phyloP scores from a whole-genome alignment of 129 eudicot genomes.

The Chrysanthemum lavandulifolium region DNA sequence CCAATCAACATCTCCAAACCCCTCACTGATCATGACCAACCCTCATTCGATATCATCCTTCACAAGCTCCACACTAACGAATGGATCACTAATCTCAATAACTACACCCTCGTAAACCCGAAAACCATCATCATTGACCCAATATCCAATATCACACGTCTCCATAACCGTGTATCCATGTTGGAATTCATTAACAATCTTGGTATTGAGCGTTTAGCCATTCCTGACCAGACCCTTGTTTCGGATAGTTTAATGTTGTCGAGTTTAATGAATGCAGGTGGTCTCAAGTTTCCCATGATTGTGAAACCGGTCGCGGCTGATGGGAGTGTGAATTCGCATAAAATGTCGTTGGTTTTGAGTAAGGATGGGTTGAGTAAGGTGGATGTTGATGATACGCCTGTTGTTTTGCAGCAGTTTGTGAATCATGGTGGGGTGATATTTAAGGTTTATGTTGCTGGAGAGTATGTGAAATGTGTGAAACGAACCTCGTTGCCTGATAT shows the following conservation, averaged over 20 bases:
- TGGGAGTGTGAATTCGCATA: not conserved
- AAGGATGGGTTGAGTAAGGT: not conserved
- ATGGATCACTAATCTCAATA: constrained; percentile 13
- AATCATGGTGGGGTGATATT: constrained; percentile 6
- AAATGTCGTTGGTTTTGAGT: not conserved
- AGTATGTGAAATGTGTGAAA: not conserved
- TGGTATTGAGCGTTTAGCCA: not conserved
- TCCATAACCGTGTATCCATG: not conserved
- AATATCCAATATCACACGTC: not conserved
- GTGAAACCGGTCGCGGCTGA: not conserved
- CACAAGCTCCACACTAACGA: constrained; percentile 34
- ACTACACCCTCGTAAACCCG: constrained; percentile 14
- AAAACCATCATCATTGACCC: constrained; percentile 26
- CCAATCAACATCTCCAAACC: constrained; percentile 21
- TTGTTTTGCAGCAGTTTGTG: not conserved
- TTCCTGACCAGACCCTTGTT: not conserved
- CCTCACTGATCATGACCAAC: constrained; percentile 27
- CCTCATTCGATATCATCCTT: constrained; percentile 32
- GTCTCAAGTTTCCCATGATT: not conserved
- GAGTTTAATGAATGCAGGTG: not conserved
- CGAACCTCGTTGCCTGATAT: not conserved
- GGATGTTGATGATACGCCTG: not conserved
- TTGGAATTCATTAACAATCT: not conserved
- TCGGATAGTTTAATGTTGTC: not conserved
- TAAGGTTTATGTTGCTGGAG: not conserved